These are phyloP conservation scores for Dacryopinax primogenitus DNA, from an alignment of 768 basidiomycete genomes.

Conservation along the genomic window DNA sequence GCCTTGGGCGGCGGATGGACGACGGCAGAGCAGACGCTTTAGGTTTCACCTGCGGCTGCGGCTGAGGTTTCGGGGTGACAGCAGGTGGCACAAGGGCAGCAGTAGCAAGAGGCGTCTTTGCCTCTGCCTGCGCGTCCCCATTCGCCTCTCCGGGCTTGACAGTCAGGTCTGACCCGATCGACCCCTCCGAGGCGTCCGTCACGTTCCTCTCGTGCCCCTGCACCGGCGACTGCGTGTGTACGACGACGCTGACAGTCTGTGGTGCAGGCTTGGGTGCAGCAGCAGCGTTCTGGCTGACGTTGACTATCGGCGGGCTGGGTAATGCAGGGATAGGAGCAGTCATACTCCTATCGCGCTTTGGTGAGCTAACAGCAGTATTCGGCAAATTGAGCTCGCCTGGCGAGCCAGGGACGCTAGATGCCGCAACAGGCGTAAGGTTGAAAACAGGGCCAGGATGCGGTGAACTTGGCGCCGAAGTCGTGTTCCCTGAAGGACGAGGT, in stretches of 20 bases:
- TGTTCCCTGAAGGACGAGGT: not conserved
- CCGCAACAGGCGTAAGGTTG: not conserved
- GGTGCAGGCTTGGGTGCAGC: not conserved
- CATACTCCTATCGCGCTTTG: slow-evolving; percentile 6
- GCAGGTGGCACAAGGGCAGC: no score
- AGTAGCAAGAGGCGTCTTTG: no score
- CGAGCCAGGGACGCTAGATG: not conserved
- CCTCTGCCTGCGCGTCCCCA: slow-evolving; percentile 1
- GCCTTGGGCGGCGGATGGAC: slow-evolving; percentile 33
- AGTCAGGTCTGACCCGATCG: not conserved
- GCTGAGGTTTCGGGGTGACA: not conserved
- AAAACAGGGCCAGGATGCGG: not conserved
- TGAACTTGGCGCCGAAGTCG: not conserved
- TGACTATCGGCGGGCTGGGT: slow-evolving; percentile 2
- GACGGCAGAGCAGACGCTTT: not conserved
- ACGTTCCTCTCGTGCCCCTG: not conserved
- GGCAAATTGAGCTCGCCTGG: not conserved
- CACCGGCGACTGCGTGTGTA: no score
- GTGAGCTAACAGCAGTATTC: not conserved
- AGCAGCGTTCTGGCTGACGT: not conserved
- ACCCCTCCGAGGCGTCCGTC: not conserved
- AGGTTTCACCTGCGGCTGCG: slow-evolving; percentile 20
- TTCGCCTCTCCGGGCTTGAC: not conserved
- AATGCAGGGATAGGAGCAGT: not conserved
- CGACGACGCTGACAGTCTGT: no score